These are phyloP conservation scores for Austroboletus eburneus DNA, from an alignment of 768 basidiomycete species.

Conservation along the genomic window DNA sequence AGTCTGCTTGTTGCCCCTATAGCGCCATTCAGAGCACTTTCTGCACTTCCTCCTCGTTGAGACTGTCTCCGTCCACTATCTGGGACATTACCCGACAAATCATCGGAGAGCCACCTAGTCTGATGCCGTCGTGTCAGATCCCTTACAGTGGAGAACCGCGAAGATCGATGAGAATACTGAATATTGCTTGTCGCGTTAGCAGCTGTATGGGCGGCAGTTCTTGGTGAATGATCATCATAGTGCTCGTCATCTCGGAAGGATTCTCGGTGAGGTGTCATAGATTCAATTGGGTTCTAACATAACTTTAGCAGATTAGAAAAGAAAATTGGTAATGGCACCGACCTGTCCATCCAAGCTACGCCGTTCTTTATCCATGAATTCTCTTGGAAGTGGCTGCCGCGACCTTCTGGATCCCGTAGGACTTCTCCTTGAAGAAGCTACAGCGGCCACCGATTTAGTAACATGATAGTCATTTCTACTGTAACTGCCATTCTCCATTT, in stretches of 20 bases:
- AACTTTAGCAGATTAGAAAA: conserved; percentile 3
- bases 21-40: conserved; percentile 50
- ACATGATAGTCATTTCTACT: conserved; percentile 34
- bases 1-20: conserved; percentile 47
- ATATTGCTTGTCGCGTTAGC: conserved; percentile 15
- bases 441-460: conserved; percentile 55
- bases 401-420: conserved; percentile 42
- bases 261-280: conserved; percentile 36
- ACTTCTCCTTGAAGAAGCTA: conserved; percentile 53
- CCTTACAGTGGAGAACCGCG: conserved; percentile 45
- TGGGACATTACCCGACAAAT: conserved; percentile 29
- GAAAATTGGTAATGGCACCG: conserved; percentile 9
- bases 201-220: conserved; percentile 23
- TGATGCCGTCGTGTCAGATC: conserved; percentile 48
- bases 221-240: conserved; percentile 20
- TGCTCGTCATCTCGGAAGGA: conserved; percentile 22
- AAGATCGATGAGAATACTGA: conserved; percentile 29
- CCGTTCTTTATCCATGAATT: conserved; percentile 40
- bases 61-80: conserved; percentile 49
- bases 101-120: conserved; percentile 52
- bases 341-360: conserved; percentile 42
- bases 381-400: conserved; percentile 47
- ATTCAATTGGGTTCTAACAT: conserved; percentile 32
- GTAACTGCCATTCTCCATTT: conserved; percentile 21
- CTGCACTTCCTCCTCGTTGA: conserved; percentile 63